Evolutionary conservation across 164 flowering plant genomes (phyloP).

Genomic region (Paratinospora sagittata): DNA sequence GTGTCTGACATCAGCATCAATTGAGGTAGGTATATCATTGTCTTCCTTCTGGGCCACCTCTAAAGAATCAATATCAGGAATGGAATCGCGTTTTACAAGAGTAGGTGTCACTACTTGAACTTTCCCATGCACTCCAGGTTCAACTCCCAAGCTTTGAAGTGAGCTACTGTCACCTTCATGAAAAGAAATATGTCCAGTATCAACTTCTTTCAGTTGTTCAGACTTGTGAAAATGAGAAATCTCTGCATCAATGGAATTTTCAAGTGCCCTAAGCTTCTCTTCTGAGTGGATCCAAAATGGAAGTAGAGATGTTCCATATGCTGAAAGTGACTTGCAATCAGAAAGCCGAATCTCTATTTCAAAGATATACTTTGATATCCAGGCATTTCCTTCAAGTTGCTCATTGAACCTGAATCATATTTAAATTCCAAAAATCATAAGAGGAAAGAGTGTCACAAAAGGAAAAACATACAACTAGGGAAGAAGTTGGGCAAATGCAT

Average conservation of each 20-base stretch:
- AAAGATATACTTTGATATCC: constrained; percentile 36
- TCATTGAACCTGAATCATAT: constrained; percentile 33
- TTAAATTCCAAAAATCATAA: constrained; percentile 3
- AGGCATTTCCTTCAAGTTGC: constrained; percentile 27
- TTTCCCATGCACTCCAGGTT: constrained; percentile 21
- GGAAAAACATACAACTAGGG: not conserved
- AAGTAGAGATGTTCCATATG: constrained; percentile 56
- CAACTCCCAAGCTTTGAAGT: constrained; percentile 15
- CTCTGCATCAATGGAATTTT: constrained; percentile 34
- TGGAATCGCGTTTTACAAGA: constrained; percentile 14
- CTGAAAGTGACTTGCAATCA: constrained; percentile 60
- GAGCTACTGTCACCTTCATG: constrained; percentile 14
- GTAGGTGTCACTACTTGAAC: constrained; percentile 12
- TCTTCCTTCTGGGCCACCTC: constrained; percentile 8
- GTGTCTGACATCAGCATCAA: constrained; percentile 7
- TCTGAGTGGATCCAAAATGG: constrained; percentile 84
- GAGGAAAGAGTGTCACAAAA: not conserved
- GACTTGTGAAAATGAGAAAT: constrained; percentile 25
- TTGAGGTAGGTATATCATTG: not conserved
- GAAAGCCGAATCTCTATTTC: constrained; percentile 76
- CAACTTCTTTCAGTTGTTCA: constrained; percentile 23
- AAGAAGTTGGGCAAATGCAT: not conserved
- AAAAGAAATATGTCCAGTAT: constrained; percentile 9
- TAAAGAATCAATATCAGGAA: constrained; percentile 10
- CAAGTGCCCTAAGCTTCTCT: constrained; percentile 52